Conservation (phyloP, 164 flowering plant genomes). For the Annona cherimola region DNA sequence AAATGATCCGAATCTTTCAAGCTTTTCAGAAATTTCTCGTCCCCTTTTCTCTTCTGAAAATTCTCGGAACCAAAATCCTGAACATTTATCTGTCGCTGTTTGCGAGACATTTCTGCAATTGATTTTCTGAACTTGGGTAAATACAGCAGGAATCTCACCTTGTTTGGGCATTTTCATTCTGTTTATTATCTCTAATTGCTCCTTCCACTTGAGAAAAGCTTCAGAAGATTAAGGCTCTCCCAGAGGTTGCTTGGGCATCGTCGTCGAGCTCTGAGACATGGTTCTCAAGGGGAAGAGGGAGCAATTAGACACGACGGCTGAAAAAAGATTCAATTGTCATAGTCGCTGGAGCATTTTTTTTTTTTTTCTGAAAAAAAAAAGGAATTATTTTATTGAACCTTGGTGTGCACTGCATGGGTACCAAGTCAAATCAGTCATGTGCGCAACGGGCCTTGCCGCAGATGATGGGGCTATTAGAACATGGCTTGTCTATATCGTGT, state of each 20-base stretch:
- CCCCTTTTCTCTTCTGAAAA: neutral
- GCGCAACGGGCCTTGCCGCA: no score
- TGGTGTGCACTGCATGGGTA: no score
- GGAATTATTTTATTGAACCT: no score
- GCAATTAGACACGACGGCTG: no score
- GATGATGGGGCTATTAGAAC: no score
- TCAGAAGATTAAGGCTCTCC: constrained; percentile 66
- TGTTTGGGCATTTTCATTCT: constrained; percentile 45
- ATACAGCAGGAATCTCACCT: constrained; percentile 36
- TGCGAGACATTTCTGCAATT: neutral
- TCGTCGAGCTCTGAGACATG: constrained; percentile 92
- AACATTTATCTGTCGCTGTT: neutral
- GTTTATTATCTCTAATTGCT: constrained; percentile 32
- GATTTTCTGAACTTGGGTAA: neutral
- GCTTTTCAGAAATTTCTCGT: no score
- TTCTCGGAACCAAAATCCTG: neutral
- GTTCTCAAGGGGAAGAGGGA: no score
- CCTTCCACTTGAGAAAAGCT: constrained; percentile 68
- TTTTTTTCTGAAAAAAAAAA: no score
- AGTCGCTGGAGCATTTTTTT: no score
- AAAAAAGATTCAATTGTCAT: no score
- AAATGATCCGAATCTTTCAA: neutral
- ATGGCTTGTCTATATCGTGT: no score
- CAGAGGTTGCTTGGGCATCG: constrained; percentile 90
- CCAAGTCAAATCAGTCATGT: no score